Evolutionary conservation across 1,139 yeast species (phyloP).

Genomic region (Hansenula sp.): DNA sequence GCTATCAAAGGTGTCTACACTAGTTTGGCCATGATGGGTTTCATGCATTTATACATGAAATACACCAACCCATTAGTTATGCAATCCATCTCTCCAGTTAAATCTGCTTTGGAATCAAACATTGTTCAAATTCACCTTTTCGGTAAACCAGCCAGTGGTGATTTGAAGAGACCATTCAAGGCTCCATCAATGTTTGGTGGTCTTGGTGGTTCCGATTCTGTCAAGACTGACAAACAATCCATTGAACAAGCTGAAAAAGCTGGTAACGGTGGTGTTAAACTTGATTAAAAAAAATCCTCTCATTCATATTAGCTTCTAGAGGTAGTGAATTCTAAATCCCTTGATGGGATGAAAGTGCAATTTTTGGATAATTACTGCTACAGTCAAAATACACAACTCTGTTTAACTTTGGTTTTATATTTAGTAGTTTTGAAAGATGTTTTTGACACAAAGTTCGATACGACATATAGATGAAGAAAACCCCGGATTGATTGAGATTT

Average conservation of each 20-base stretch:
- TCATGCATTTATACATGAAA: slow-evolving; percentile 97
- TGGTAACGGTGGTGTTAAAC: slow-evolving; percentile 89
- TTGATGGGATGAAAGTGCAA: background rate
- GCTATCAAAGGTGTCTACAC: slow-evolving; percentile 82
- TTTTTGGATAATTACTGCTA: too few relatives aligned
- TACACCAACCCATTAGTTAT: slow-evolving; percentile 95
- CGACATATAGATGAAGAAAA: too few relatives aligned
- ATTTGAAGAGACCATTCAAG: slow-evolving; percentile 96
- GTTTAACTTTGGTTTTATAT: too few relatives aligned
- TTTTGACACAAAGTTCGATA: too few relatives aligned
- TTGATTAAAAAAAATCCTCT: slow-evolving; percentile 53
- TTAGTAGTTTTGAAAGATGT: too few relatives aligned
- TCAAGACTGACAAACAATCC: slow-evolving; percentile 80
- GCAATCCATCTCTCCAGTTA: slow-evolving; percentile 89
- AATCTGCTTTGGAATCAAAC: slow-evolving; percentile 86
- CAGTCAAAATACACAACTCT: too few relatives aligned
- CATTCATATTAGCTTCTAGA: too few relatives aligned
- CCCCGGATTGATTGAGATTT: too few relatives aligned
- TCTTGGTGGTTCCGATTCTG: slow-evolving; percentile 55
- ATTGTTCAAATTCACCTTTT: slow-evolving; percentile 88
- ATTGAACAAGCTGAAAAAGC: slow-evolving; percentile 81
- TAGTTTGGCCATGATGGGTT: slow-evolving; percentile 95
- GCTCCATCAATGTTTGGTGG: slow-evolving; percentile 76
- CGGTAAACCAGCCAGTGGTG: slow-evolving; percentile 82
- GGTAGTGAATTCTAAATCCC: too few relatives aligned